Evolutionary conservation across 2,329 filamentous ascomycete species (phyloP).

Genomic region (Ambrosiella beaveri): DNA sequence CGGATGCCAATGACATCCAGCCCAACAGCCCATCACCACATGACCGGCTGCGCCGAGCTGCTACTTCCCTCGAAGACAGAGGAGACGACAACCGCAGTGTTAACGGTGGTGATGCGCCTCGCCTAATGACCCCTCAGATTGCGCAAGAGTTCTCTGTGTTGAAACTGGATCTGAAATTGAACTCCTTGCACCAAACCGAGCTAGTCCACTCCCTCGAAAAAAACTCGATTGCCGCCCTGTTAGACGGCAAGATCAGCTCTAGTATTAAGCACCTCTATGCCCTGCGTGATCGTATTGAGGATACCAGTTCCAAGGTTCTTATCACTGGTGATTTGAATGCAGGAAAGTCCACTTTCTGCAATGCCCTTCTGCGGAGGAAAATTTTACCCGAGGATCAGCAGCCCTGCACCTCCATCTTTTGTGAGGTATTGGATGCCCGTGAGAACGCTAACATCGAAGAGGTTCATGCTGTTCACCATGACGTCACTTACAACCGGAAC

Average conservation of each 20-base stretch:
- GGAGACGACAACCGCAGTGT: slow-evolving; percentile 49
- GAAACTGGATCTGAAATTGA: slow-evolving; percentile 86
- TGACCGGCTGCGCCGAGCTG: slow-evolving; percentile 4
- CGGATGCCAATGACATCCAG: slow-evolving; percentile 17
- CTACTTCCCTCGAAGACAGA: slow-evolving; percentile 38
- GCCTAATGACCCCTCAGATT: slow-evolving; percentile 79
- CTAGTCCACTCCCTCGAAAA: slow-evolving; percentile 92
- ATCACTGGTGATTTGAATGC: slow-evolving; percentile 93
- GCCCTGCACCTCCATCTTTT: slow-evolving; percentile 96
- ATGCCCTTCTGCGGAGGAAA: slow-evolving; percentile 83
- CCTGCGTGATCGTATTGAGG: slow-evolving; percentile 83
- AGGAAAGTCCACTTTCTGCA: slow-evolving; percentile 97
- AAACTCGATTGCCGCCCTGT: slow-evolving; percentile 67
- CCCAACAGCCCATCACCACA: slow-evolving; percentile 20
- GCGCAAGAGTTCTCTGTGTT: slow-evolving; percentile 90
- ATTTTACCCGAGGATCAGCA: slow-evolving; percentile 93
- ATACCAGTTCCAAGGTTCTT: slow-evolving; percentile 90
- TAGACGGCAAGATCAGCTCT: slow-evolving; percentile 87
- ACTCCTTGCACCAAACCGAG: slow-evolving; percentile 69
- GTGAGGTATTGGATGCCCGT: slow-evolving; percentile 81
- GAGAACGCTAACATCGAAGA: slow-evolving; percentile 87
- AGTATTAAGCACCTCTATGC: slow-evolving; percentile 81
- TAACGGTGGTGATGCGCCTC: slow-evolving; percentile 40
- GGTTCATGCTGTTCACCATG: slow-evolving; percentile 83
- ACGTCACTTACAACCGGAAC: slow-evolving; percentile 63